These are phyloP conservation scores for Myochromella boudieri DNA, from an alignment of 768 basidiomycete genomes.

Conservation along the genomic window DNA sequence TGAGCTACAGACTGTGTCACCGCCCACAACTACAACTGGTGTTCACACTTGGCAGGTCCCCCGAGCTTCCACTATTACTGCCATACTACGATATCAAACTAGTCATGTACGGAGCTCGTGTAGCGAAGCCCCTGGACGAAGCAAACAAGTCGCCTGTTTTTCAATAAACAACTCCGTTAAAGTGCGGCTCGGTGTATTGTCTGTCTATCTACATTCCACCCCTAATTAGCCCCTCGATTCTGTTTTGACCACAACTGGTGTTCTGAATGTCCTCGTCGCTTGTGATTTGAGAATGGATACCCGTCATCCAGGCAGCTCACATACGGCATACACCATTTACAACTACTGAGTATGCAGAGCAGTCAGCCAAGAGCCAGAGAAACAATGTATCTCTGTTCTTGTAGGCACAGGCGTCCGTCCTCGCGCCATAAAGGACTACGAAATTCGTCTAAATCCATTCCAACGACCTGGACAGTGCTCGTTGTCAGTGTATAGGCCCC, in stretches of 20 bases:
- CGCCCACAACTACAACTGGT: too few species aligned
- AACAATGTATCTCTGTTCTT: too few species aligned
- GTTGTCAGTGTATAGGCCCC: conserved; percentile 11
- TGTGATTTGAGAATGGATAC: conserved; percentile 33
- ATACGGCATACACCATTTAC: conserved; percentile 16
- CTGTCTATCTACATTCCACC: conserved; percentile 24
- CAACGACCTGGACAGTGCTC: conserved; percentile 19
- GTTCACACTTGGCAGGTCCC: conserved; percentile 28
- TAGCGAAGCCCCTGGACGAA: conserved; percentile 29
- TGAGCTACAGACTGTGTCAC: conserved; percentile 21
- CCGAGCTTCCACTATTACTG: conserved; percentile 40
- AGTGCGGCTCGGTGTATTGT: too few species aligned
- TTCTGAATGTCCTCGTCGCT: conserved; percentile 34
- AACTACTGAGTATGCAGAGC: conserved; percentile 21
- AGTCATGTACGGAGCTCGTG: conserved; percentile 35
- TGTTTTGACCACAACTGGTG: conserved; percentile 8
- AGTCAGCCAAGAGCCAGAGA: conserved; percentile 17
- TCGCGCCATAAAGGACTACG: conserved; percentile 11
- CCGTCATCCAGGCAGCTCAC: conserved; percentile 25
- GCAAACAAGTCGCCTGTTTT: conserved; percentile 25
- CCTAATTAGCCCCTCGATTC: conserved; percentile 20
- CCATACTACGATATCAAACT: conserved; percentile 43
- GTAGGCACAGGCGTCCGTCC: background rate
- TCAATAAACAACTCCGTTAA: too few species aligned
- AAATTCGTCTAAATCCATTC: conserved; percentile 20